These are phyloP conservation scores for Bruguiera sexangula DNA, from an alignment of 345 rosid genomes.

Conservation along the genomic window DNA sequence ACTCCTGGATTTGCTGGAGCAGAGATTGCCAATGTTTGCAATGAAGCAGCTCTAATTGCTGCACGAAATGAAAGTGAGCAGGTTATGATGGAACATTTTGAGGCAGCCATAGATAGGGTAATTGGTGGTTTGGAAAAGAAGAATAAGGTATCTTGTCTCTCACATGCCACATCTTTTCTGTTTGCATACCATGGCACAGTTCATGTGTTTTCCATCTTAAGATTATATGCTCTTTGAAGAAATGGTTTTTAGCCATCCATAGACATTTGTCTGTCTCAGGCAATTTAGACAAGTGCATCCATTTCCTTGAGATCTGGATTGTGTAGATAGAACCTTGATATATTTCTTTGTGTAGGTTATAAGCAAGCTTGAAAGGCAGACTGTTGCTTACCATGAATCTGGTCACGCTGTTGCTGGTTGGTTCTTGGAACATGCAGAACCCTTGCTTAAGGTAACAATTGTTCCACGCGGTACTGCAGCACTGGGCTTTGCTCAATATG, in stretches of 20 bases:
- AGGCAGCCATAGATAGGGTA: constrained; percentile 89
- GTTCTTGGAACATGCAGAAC: constrained; percentile 96
- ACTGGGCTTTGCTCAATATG: constrained; percentile 94
- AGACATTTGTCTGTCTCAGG: neutral
- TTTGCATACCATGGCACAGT: neutral
- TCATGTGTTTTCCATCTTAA: neutral
- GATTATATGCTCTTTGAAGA: neutral
- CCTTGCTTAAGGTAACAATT: constrained; percentile 91
- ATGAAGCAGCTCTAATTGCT: constrained; percentile 92
- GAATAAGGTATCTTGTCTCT: constrained; percentile 55
- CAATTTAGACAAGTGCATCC: neutral
- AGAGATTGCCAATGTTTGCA: constrained; percentile 93
- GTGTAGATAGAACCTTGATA: neutral
- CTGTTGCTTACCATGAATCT: constrained; percentile 95
- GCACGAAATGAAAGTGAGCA: constrained; percentile 56
- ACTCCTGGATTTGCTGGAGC: constrained; percentile 99
- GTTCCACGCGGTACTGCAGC: constrained; percentile 98
- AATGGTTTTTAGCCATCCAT: neutral
- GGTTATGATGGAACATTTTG: constrained; percentile 82
- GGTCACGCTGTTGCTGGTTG: constrained; percentile 96
- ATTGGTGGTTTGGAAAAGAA: constrained; percentile 99
- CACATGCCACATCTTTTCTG: neutral
- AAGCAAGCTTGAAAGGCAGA: constrained; percentile 83
- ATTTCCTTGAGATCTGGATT: neutral
- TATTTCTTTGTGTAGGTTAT: constrained; percentile 48